Conservation (phyloP, 2,329 filamentous ascomycete species). For the Myriangium duriaei region DNA sequence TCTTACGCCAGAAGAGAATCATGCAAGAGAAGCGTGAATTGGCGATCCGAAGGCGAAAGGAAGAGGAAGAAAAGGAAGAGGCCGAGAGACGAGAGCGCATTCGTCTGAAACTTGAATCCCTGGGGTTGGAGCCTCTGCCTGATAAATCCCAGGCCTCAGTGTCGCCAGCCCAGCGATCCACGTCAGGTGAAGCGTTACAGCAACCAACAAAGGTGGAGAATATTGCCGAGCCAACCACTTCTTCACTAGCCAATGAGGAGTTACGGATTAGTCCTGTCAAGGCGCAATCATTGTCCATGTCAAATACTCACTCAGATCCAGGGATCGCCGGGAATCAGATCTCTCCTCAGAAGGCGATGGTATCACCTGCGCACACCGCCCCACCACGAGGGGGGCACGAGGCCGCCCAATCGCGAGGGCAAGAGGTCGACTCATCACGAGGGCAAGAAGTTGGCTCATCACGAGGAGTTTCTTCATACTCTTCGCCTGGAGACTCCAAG, state of each 20-base stretch:
- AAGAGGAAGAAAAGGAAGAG: conserved; percentile 60
- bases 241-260: neutral
- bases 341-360: too few relatives aligned
- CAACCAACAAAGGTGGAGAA: conserved; percentile 48
- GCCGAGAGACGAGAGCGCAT: conserved; percentile 60
- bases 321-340: too few relatives aligned
- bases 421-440: too few relatives aligned
- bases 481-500: conserved; percentile 25
- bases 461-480: conserved; percentile 39
- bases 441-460: too few relatives aligned
- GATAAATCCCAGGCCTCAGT: conserved; percentile 12
- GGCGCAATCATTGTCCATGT: conserved; percentile 4
- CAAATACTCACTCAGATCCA: conserved; percentile 6
- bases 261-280: conserved; percentile 3
- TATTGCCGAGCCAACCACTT: conserved; percentile 26
- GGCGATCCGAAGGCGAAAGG: conserved; percentile 51
- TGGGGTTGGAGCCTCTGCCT: conserved; percentile 44
- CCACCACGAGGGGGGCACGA: too few relatives aligned
- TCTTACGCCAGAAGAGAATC: conserved; percentile 22
- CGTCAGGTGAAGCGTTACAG: conserved; percentile 17
- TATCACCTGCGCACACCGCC: too few relatives aligned
- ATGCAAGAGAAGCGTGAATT: conserved; percentile 62
- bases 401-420: too few relatives aligned
- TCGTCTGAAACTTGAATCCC: conserved; percentile 55
- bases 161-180: conserved; percentile 9